Percentiles rank a stretch among this genome's conserved stretches.
Evolutionary conservation across 116 monocot species (phyloP).

Genomic region (Phalaenopsis hybrid): DNA sequence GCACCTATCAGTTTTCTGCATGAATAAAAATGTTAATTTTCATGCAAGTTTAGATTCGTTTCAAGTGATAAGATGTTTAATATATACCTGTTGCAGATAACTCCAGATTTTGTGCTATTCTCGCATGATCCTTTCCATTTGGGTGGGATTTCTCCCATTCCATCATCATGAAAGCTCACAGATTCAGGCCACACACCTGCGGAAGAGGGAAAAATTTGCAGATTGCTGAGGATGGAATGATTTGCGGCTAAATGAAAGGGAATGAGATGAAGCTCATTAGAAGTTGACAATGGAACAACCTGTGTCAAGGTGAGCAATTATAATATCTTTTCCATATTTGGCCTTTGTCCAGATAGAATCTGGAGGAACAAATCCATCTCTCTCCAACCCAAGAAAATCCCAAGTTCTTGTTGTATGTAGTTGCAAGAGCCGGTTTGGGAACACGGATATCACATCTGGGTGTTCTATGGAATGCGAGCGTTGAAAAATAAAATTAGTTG

Average conservation of each 20-base stretch:
- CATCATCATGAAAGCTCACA: slow-evolving; percentile 18
- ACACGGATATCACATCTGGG: slow-evolving; percentile 28
- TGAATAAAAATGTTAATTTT: not conserved
- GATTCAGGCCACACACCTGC: slow-evolving; percentile 38
- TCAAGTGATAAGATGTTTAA: not conserved
- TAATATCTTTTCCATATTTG: slow-evolving; percentile 18
- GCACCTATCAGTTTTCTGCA: slow-evolving; percentile 34
- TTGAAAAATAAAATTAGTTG: too few relatives aligned
- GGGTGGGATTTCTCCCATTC: slow-evolving; percentile 13
- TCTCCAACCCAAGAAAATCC: slow-evolving; percentile 18
- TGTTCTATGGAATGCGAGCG: slow-evolving; percentile 8
- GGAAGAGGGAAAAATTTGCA: not conserved
- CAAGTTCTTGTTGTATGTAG: slow-evolving; percentile 42
- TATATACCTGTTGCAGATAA: slow-evolving; percentile 28
- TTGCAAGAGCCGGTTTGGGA: slow-evolving; percentile 10
- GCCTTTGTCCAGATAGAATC: slow-evolving; percentile 23
- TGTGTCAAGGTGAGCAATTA: slow-evolving; percentile 36
- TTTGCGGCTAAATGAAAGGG: not conserved
- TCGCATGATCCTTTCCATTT: slow-evolving; percentile 23
- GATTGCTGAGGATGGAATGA: not conserved
- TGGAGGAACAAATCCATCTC: slow-evolving; percentile 7
- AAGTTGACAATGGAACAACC: slow-evolving; percentile 12
- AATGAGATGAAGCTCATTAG: too few relatives aligned
- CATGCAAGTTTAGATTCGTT: too few relatives aligned
- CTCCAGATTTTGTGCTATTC: slow-evolving; percentile 7